A percentile compares a stretch with the other conserved stretches of the same genome.
Evolutionary conservation across 768 basidiomycete genomes (phyloP).

Genomic region (Pisolithus tinctorius): DNA sequence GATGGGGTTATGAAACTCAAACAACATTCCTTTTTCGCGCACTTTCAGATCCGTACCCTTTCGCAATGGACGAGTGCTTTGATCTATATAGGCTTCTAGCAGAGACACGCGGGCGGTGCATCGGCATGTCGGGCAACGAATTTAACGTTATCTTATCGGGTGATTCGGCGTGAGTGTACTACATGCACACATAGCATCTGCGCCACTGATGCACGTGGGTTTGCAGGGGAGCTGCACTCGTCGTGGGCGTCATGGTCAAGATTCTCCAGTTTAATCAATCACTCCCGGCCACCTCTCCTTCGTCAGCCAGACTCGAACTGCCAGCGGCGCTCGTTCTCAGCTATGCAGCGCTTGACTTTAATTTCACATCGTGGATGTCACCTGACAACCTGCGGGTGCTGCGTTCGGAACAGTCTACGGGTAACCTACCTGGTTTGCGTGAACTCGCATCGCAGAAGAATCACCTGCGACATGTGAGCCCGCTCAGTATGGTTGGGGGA

Average conservation of each 20-base stretch:
- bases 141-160: conserved; percentile 78
- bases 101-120: conserved; percentile 68
- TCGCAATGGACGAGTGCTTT: conserved; percentile 91
- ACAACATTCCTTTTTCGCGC: conserved; percentile 1
- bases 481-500: conserved; percentile 87
- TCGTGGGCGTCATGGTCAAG: conserved; percentile 77
- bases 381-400: conserved; percentile 77
- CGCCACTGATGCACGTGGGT: conserved; percentile 7
- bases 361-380: conserved; percentile 97
- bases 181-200: background rate
- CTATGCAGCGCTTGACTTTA: conserved; percentile 94
- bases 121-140: conserved; percentile 85
- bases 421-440: conserved; percentile 66
- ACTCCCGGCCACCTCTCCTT: conserved; percentile 13
- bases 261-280: conserved; percentile 59
- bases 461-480: conserved; percentile 84
- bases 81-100: conserved; percentile 81
- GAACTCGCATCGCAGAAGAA: conserved; percentile 75
- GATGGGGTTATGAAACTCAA: background rate
- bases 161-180: conserved; percentile 86
- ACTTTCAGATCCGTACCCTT: conserved; percentile 86
- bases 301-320: conserved; percentile 44
- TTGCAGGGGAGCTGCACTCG: conserved; percentile 80
- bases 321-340: conserved; percentile 83
- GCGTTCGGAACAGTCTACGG: conserved; percentile 80